Percentiles rank a stretch among this genome's conserved stretches.
phyloP scores from a whole-genome alignment of 176 grass and related monocot species.

The maize (Zea mays) region DNA sequence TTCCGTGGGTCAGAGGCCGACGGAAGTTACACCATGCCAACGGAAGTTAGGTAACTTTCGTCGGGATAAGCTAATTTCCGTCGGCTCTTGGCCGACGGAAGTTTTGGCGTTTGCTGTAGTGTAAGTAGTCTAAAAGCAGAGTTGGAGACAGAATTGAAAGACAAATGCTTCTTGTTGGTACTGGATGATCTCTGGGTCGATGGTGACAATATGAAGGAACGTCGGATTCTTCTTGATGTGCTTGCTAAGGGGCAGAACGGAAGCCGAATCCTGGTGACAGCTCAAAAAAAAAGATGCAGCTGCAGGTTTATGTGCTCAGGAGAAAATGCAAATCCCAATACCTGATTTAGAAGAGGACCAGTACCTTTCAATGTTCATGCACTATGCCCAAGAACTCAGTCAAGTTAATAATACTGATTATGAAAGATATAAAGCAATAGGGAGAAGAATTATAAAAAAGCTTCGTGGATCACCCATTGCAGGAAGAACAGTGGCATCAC shows the following conservation, averaged over 20 bases:
- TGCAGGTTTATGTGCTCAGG: not conserved
- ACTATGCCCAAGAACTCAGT: too few species aligned
- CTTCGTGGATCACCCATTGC: slow-evolving; percentile 34
- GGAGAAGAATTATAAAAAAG: slow-evolving; percentile 12
- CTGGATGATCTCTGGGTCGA: slow-evolving; percentile 48
- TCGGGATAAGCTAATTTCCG: too few species aligned
- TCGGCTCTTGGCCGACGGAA: too few species aligned
- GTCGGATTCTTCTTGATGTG: not conserved
- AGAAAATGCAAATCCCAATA: not conserved
- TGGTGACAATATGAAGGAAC: not conserved
- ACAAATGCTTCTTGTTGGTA: slow-evolving; percentile 39
- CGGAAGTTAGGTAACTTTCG: too few species aligned
- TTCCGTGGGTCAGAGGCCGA: too few species aligned
- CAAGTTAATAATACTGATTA: not conserved
- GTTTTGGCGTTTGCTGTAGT: too few species aligned
- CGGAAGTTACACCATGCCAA: too few species aligned
- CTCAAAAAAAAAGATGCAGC: too few species aligned
- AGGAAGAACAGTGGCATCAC: not conserved
- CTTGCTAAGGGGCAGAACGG: too few species aligned
- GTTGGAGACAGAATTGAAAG: not conserved
- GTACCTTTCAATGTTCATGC: not conserved
- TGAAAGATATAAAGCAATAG: not conserved
- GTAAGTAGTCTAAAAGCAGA: too few species aligned
- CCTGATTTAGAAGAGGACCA: not conserved
- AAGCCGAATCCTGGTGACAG: too few species aligned